Conservation (phyloP, 163 green algal species). For the Coccomyxa subellipsoidea region DNA sequence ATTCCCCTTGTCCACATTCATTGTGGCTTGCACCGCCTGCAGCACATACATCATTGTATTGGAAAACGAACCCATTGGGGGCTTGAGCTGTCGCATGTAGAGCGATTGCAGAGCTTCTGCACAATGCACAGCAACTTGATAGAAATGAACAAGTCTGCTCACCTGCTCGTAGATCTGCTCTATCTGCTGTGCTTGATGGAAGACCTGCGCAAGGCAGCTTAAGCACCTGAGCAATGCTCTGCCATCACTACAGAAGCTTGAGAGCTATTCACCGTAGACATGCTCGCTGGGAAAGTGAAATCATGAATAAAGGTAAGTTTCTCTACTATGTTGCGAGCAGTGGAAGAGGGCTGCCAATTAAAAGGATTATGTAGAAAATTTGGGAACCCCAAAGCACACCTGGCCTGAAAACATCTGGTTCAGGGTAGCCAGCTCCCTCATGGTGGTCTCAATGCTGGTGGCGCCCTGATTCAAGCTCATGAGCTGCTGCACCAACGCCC, state of each 20-base stretch:
- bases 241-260: no score
- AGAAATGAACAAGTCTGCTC: no score
- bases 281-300: no score
- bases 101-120: no score
- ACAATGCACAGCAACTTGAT: no score
- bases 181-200: constrained; percentile 70
- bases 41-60: background rate
- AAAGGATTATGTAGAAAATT: background rate
- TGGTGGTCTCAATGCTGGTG: constrained; percentile 46
- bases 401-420: constrained; percentile 57
- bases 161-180: constrained; percentile 63
- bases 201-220: constrained; percentile 59
- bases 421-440: constrained; percentile 72
- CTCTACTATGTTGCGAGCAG: no score
- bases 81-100: no score
- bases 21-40: constrained; percentile 52
- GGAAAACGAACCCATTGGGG: no score
- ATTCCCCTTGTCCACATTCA: constrained; percentile 61
- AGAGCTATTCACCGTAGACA: no score
- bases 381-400: background rate
- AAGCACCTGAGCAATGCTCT: no score
- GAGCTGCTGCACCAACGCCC: constrained; percentile 56
- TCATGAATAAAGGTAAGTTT: no score
- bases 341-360: no score
- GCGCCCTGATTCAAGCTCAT: constrained; percentile 22